A percentile compares a stretch with the other conserved stretches of the same genome.
Conservation (phyloP, 345 rosid species). For the Salix brachista region DNA sequence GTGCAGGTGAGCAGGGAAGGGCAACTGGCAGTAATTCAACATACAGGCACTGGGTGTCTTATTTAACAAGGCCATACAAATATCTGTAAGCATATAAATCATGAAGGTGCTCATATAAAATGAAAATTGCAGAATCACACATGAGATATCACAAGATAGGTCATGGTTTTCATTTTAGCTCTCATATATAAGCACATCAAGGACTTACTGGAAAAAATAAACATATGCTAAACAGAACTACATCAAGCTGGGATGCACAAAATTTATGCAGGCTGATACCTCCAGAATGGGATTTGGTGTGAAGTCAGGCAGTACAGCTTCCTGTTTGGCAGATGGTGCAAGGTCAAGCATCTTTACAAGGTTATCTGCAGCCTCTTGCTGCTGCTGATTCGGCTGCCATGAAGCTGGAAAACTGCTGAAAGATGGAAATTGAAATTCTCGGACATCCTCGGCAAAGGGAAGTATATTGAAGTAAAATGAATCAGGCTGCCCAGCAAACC, state of each 20-base stretch:
- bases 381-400: slow-evolving; percentile 69
- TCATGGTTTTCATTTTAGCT: neutral
- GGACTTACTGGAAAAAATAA: neutral
- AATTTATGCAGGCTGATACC: slow-evolving; percentile 33
- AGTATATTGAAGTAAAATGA: slow-evolving; percentile 82
- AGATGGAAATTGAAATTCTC: slow-evolving; percentile 88
- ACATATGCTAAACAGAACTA: neutral
- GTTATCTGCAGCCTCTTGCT: slow-evolving; percentile 77
- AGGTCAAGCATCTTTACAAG: slow-evolving; percentile 83
- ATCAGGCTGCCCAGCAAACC: slow-evolving; percentile 61
- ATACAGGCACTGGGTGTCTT: neutral
- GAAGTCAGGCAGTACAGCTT: slow-evolving; percentile 62
- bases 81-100: no score
- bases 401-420: slow-evolving; percentile 64
- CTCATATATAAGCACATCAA: neutral
- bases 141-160: neutral
- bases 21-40: neutral
- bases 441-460: slow-evolving; percentile 86
- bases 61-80: neutral
- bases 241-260: neutral
- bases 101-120: neutral
- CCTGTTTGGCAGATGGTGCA: slow-evolving; percentile 63
- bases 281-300: slow-evolving; percentile 86
- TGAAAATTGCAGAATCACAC: neutral
- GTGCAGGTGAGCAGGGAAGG: neutral